Evolutionary conservation across 495 filamentous ascomycete genomes (phyloP), one percentile per base, ranked within the genome.

Genomic region (Penicillium robsamsonii): DNA sequence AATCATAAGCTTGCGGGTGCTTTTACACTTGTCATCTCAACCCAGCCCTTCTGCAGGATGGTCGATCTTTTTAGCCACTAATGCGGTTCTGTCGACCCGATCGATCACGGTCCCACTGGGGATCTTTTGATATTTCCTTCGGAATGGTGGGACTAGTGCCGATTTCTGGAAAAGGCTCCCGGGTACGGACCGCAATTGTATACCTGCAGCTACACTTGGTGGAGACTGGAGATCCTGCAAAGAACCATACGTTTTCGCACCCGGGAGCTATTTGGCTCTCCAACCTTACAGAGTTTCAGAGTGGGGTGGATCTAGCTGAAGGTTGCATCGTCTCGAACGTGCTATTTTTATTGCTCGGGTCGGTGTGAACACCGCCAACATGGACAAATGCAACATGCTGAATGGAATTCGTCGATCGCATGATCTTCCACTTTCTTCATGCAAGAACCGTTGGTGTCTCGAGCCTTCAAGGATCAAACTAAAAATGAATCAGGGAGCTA

Each of bases 371-470:
- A 47, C 46, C 46, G 68, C 63, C 59, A 72, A 53, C 58, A 56
- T 62, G 53, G 53, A 60, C 56, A 56, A 22, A 57, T 59, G 56
- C 63, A 60, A 33, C 52, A 55, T 42, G 60, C 58, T 68, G 38
- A 57, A 64, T 65, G 54, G 45, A 69, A 60, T 52, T 47, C 63
- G 64, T 59, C 64, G 73, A 72, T 73, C 70, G 68, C 55, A 62
- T 68, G 67, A 66, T 69, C 60, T 53, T 52, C 56, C 30, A 57
- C 55, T 53, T 60, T 61, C 46, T 44, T 63, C 59, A 70, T 71
- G 67, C 64, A 67, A 65, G 63, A 59, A 59, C 52, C 38, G 38
- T 41, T 61, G 58, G 61, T 67, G 59, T 63, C 62, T 71, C 63
- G 63, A 70, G 53, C 58, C 50, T 38, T 38, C n/a, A 38, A 38